These are phyloP conservation scores for Tricholoma furcatifolium DNA, from an alignment of 768 basidiomycete species.

Conservation along the genomic window DNA sequence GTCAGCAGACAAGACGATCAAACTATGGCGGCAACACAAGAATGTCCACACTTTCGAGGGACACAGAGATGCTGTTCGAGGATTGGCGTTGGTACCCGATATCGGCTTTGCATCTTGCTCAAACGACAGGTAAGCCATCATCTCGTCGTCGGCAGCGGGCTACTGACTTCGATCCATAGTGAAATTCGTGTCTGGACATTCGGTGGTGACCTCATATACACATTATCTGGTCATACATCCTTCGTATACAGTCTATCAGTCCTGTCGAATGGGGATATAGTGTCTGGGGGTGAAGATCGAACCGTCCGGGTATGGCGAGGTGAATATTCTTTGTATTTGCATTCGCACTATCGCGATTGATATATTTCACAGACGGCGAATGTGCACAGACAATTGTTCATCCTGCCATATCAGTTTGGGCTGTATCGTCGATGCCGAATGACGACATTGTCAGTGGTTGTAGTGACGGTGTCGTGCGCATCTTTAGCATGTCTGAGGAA, in stretches of 20 bases:
- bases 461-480: conserved; percentile 84
- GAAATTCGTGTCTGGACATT: conserved; percentile 93
- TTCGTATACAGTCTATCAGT: conserved; percentile 92
- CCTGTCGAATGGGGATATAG: conserved; percentile 77
- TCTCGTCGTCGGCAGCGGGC: conserved; percentile 12
- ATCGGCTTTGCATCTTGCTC: conserved; percentile 94
- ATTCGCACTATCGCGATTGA: neutral
- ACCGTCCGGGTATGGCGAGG: conserved; percentile 91
- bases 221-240: conserved; percentile 92
- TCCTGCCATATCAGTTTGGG: conserved; percentile 97
- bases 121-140: conserved; percentile 73
- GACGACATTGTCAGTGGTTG: conserved; percentile 91
- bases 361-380: conserved; percentile 65
- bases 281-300: conserved; percentile 94
- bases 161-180: conserved; percentile 36
- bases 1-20: conserved; percentile 94
- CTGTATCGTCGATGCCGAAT: conserved; percentile 83
- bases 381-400: conserved; percentile 87
- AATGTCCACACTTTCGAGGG: conserved; percentile 74
- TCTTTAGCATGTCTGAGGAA: conserved; percentile 76
- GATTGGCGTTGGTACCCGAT: conserved; percentile 74
- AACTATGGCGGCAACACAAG: conserved; percentile 81
- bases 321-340: conserved; percentile 29
- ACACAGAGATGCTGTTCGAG: conserved; percentile 91
- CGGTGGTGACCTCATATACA: conserved; percentile 72